Conservation (phyloP, 2,329 filamentous ascomycete genomes). For the Falciphora oryzae region DNA sequence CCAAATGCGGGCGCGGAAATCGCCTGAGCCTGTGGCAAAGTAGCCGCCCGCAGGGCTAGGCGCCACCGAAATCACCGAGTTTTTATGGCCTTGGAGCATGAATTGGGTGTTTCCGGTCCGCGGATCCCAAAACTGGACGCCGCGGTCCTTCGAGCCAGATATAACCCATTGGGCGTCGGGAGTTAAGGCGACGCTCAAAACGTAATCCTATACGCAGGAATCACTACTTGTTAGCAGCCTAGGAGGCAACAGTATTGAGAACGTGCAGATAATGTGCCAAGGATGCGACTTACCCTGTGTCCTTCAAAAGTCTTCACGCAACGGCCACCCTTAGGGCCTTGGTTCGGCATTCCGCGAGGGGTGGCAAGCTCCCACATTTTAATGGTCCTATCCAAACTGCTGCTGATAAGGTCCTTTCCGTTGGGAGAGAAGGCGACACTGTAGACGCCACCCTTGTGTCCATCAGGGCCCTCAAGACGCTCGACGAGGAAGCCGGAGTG, state of each 20-base stretch:
- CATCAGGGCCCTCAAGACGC: constrained; percentile 84
- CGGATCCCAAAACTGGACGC: constrained; percentile 98
- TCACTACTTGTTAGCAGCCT: not conserved
- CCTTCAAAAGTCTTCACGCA: constrained; percentile 97
- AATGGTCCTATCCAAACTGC: constrained; percentile 95
- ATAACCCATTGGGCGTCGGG: constrained; percentile 95
- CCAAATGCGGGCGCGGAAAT: constrained; percentile 98
- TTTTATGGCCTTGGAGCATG: constrained; percentile 98
- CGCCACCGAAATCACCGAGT: constrained; percentile 95
- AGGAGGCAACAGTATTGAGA: not conserved
- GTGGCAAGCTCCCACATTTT: constrained; percentile 96
- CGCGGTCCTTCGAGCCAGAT: constrained; percentile 93
- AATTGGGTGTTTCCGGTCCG: constrained; percentile 88
- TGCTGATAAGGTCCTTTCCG: constrained; percentile 87
- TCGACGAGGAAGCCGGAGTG: constrained; percentile 80
- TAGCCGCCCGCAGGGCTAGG: constrained; percentile 82
- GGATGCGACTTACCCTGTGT: constrained; percentile 62
- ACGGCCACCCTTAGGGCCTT: constrained; percentile 75
- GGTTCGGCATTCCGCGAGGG: constrained; percentile 60
- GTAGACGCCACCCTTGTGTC: constrained; percentile 96
- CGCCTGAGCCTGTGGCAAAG: constrained; percentile 94
- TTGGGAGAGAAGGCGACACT: constrained; percentile 93
- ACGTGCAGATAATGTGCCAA: not conserved
- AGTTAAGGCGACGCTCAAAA: constrained; percentile 89
- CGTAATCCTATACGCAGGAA: constrained; percentile 66